Conservation (phyloP, 495 filamentous ascomycete genomes). For the Staphylotrichum longicolle region DNA sequence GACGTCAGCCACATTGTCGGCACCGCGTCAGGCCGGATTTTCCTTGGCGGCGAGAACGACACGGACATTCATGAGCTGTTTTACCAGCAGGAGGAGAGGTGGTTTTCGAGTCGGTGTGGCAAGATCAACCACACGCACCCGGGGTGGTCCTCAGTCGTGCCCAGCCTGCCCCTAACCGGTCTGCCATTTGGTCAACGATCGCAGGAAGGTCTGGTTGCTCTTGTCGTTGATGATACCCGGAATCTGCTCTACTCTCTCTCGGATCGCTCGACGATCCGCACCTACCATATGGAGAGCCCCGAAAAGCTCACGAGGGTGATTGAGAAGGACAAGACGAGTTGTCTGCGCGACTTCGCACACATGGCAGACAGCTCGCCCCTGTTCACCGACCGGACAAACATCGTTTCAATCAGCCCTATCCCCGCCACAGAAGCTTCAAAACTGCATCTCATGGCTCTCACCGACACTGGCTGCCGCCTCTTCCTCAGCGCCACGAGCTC, state of each 20-base stretch:
- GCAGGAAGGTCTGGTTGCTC: slow-evolving; percentile 64
- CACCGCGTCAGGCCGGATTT: slow-evolving; percentile 81
- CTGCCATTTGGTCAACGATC: slow-evolving; percentile 31
- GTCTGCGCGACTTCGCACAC: slow-evolving; percentile 67
- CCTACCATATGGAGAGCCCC: slow-evolving; percentile 69
- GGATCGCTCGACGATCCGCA: slow-evolving; percentile 75
- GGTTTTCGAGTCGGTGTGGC: slow-evolving; percentile 80
- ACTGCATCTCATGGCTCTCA: slow-evolving; percentile 86
- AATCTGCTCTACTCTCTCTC: slow-evolving; percentile 89
- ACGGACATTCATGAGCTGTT: slow-evolving; percentile 88
- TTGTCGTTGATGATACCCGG: slow-evolving; percentile 84
- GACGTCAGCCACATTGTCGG: slow-evolving; percentile 74
- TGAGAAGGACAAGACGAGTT: slow-evolving; percentile 54
- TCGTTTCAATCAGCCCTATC: slow-evolving; percentile 83
- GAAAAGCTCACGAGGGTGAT: slow-evolving; percentile 53
- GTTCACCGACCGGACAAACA: slow-evolving; percentile 61
- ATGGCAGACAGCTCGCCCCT: slow-evolving; percentile 68
- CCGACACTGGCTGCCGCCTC: slow-evolving; percentile 83
- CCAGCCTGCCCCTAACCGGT: slow-evolving; percentile 44
- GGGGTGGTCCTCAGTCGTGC: slow-evolving; percentile 68
- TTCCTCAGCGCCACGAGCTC: slow-evolving; percentile 87
- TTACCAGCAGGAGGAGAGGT: slow-evolving; percentile 94
- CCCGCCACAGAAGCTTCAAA: slow-evolving; percentile 74
- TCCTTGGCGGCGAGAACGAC: slow-evolving; percentile 77
- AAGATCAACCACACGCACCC: slow-evolving; percentile 83